Base-by-base conservation (phyloP, 164 flowering plant species). In the Sextonia rubra region DNA sequence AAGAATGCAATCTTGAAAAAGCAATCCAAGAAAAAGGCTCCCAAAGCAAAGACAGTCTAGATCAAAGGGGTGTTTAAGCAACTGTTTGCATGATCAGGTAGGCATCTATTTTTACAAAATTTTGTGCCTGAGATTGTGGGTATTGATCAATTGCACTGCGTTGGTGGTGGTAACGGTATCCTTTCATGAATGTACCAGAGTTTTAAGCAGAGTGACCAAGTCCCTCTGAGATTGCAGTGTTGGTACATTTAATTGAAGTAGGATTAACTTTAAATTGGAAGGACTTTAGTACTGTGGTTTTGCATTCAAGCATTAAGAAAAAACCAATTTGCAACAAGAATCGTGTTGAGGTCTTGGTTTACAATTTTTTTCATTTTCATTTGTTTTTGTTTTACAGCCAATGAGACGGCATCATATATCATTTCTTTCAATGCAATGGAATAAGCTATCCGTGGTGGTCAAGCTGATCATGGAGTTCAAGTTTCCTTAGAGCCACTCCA, bases 1-100 rank as follows among this genome's bases (percentile, higher is more conserved):
- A 90, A 85, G 82, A 89, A 83, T 77, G 81, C 87, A 3, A 71
- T 82, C 24, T 82, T 83, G 7, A 84, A 76, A 81, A 85, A 88
- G 80, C 81, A 82, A 61, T 67, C 58, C 26, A 90, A 83, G 80
- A 88, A 83, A 82, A 82, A 78, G 75, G 44, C 66, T 71, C 78
- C 63, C 81, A 78, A 87, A 49, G 5, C 88, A 18, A 90, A 90
- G 80, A 79, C 87, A n/a, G 69, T n/a, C 47, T 89, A 82, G 80
- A 67, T 66, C 20, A 32, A 66, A 56, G 17, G 22, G 69, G 14
- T 32, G 9, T 17, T n/a, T 17, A 14, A 18, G 69, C 69, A 66
- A n/a, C 55, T 66, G 69, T 32, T n/a, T 3, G 9, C 32, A 37
- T 2, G 22, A 23, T 48, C 49, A 32, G 52, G 69, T 66, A 23